These are phyloP conservation scores for Fraxinus pennsylvanica DNA, from an alignment of 257 asterid genomes.

Conservation along the genomic window DNA sequence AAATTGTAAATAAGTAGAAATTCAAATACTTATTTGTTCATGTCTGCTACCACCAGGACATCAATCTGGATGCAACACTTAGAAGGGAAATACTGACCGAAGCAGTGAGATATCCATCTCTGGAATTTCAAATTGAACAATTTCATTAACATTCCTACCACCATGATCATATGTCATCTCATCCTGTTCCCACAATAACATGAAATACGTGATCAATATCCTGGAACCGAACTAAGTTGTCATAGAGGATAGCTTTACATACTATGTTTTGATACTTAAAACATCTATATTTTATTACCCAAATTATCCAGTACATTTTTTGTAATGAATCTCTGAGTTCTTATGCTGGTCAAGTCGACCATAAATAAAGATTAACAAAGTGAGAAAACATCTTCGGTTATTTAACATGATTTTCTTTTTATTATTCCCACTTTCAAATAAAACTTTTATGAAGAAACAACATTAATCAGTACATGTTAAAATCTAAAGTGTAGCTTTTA, in stretches of 20 bases:
- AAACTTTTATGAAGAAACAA: neutral
- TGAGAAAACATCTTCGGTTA: neutral
- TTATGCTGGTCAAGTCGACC: constrained; percentile 29
- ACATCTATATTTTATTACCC: constrained; percentile 28
- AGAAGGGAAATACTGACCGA: constrained; percentile 42
- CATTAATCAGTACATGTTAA: neutral
- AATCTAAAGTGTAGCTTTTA: neutral
- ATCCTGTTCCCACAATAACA: constrained; percentile 43
- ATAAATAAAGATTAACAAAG: constrained; percentile 1
- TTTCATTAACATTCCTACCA: constrained; percentile 31
- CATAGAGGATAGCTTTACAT: constrained; percentile 8
- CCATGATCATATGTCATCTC: constrained; percentile 28
- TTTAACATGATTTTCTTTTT: neutral
- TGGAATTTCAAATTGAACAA: constrained; percentile 69
- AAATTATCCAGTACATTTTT: constrained; percentile 28
- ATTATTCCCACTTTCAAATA: neutral
- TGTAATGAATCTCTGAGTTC: constrained; percentile 19
- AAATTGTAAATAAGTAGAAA: constrained; percentile 17
- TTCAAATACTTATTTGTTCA: constrained; percentile 14
- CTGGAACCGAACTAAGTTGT: constrained; percentile 7
- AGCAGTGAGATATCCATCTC: constrained; percentile 52
- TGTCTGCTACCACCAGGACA: constrained; percentile 17
- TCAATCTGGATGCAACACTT: constrained; percentile 16
- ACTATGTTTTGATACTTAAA: constrained; percentile 18
- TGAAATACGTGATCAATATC: constrained; percentile 13